phyloP scores from a whole-genome alignment of 2,329 filamentous ascomycete genomes.

The Tolypocladium tundrense region DNA sequence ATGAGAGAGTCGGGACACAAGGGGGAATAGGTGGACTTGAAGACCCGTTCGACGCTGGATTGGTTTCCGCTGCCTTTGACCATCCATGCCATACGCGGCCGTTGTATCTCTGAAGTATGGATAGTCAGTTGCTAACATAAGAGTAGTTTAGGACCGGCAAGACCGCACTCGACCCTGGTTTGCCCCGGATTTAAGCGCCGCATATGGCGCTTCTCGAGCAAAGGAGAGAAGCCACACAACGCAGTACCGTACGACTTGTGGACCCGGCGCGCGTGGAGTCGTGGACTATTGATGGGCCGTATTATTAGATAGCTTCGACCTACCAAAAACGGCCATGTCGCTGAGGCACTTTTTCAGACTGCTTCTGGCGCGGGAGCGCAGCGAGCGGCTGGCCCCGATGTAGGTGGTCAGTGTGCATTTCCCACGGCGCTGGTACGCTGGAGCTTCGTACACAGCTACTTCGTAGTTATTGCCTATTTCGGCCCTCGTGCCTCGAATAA shows the following conservation, averaged over 20 bases:
- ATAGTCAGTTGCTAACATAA: too few species aligned
- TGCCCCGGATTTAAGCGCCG: neutral
- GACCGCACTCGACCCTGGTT: too few species aligned
- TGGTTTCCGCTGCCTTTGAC: too few species aligned
- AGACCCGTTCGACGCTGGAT: too few species aligned
- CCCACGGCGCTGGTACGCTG: neutral
- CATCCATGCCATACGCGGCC: too few species aligned
- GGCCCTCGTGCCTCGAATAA: neutral
- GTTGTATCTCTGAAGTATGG: too few species aligned
- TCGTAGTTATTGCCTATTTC: neutral
- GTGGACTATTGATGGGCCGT: neutral
- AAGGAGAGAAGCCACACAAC: neutral
- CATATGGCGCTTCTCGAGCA: neutral
- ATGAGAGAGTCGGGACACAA: too few species aligned
- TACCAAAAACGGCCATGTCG: neutral
- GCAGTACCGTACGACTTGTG: neutral
- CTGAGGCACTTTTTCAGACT: neutral
- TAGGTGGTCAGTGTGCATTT: neutral
- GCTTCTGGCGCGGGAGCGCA: neutral
- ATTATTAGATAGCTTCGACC: neutral
- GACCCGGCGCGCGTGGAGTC: neutral
- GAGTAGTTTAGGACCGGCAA: too few species aligned
- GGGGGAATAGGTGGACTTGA: too few species aligned
- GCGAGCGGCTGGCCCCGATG: neutral
- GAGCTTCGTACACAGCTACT: too few species aligned